Base-by-base conservation (phyloP, 2,329 filamentous ascomycete genomes). In the Ceratocystis harringtonii region DNA sequence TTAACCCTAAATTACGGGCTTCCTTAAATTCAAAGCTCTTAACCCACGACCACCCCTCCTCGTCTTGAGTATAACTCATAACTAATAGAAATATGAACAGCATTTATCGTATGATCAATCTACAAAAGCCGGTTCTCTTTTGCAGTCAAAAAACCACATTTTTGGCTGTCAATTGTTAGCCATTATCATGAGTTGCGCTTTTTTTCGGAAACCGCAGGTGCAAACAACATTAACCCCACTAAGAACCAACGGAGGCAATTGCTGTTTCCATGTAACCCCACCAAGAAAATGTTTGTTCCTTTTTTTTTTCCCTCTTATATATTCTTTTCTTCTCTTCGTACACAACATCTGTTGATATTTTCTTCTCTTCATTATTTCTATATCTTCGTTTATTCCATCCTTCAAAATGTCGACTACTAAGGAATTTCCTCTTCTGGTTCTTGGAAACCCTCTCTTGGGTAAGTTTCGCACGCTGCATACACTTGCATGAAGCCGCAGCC, bases 391-490 rank as follows among this genome's bases (percentile, higher is more conserved):
- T 60, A 41, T 32, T 44, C 50, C 32, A 61, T 41, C 50, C 45
- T 48, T 69, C 72, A 79, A 73, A 69, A 95, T 95, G 90, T 81
- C 89, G 74, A 76, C 86, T 71, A 74, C 77, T 71, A 88, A 91
- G 78, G 87, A 91, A 77, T 97, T 88, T 80, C 82, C 89, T 77
- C 88, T 99, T 73, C 83, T 97, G 74, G 94, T 88, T 78, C 79
- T 99, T 73, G 94, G 96, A 87, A 99, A 99, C 78, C 94, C 94
- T 76, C 86, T 99, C 72, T 88, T 99, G 72, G 92, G 89, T 92
- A 79, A 71, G 82, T 77, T 50, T n/a, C n/a, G 44, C 22, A 52
- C 44, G 7, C 28, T 28, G 19, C 22, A 25, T 60, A 22, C 8
- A 1, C 12, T n/a, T 28, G 8, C 36, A 41, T 44, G 19, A 8